Evolutionary conservation across 148 eudicot genomes (phyloP).

Genomic region (Fagopyrum tataricum): DNA sequence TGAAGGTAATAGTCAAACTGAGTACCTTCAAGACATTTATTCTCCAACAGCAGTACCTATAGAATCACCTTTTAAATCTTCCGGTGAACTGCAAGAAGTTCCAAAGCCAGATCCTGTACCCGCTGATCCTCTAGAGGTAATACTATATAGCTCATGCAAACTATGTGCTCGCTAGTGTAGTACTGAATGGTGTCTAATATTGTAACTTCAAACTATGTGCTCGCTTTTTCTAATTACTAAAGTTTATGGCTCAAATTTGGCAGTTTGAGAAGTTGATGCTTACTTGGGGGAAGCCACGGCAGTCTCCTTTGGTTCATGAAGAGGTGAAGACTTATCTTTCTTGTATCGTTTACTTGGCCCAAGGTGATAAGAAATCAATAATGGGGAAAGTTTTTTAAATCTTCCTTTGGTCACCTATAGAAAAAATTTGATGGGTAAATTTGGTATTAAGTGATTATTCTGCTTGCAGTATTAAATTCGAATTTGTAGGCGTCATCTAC

Average conservation of each 20-base stretch:
- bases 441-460: background rate
- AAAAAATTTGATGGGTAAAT: background rate
- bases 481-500: background rate
- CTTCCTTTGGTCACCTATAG: background rate
- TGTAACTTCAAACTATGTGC: background rate
- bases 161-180: no score
- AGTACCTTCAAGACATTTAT: conserved; percentile 26
- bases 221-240: background rate
- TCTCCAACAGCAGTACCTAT: background rate
- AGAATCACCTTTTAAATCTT: conserved; percentile 17
- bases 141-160: background rate
- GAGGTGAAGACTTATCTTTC: conserved; percentile 45
- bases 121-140: conserved; percentile 81
- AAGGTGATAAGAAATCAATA: background rate
- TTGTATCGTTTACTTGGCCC: background rate
- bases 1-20: conserved; percentile 34
- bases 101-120: conserved; percentile 42
- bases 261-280: conserved; percentile 68
- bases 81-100: conserved; percentile 36
- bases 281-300: conserved; percentile 89
- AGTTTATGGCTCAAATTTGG: conserved; percentile 3
- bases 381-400: background rate
- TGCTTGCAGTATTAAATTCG: background rate
- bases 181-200: background rate
- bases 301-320: conserved; percentile 57